phyloP scores from a whole-genome alignment of 192 early-diverging fungal species.

The Neocallimastix lanati region DNA sequence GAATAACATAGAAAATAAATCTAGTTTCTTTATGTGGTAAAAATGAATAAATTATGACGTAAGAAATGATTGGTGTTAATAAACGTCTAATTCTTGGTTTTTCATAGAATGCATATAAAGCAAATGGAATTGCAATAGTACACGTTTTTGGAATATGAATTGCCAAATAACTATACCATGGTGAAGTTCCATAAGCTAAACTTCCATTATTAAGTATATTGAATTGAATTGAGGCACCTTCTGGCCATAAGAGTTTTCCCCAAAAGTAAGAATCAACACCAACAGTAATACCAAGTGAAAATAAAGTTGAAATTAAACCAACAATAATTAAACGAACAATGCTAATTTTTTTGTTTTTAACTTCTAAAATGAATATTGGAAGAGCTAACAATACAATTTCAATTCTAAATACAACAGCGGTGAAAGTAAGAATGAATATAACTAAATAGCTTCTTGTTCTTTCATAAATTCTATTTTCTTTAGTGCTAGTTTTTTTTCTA shows the following conservation, averaged over 20 bases:
- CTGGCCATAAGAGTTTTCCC: constrained; percentile 50
- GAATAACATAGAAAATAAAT: constrained; percentile 73
- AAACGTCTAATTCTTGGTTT: constrained; percentile 28
- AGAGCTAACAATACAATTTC: constrained; percentile 30
- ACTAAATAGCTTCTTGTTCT: constrained; percentile 3
- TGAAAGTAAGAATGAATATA: neutral
- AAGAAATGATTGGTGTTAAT: constrained; percentile 29
- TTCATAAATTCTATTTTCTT: neutral
- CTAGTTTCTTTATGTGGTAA: constrained; percentile 91
- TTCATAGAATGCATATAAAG: constrained; percentile 17
- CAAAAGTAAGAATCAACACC: constrained; percentile 61
- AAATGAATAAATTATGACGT: constrained; percentile 47
- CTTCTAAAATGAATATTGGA: constrained; percentile 14
- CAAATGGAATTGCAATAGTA: constrained; percentile 48
- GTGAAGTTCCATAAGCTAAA: constrained; percentile 50
- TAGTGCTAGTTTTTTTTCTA: neutral
- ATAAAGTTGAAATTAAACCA: constrained; percentile 3
- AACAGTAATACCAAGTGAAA: constrained; percentile 17
- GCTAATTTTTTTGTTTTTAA: neutral
- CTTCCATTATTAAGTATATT: constrained; percentile 41
- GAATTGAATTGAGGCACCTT: constrained; percentile 51
- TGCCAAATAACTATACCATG: constrained; percentile 54
- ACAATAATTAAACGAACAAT: neutral
- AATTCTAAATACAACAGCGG: constrained; percentile 25
- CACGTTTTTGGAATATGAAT: constrained; percentile 56